A percentile compares a stretch with the other conserved stretches of the same genome.
These are phyloP conservation scores for Leccinum barrowsii DNA, from an alignment of 768 basidiomycete genomes.

Conservation along the genomic window DNA sequence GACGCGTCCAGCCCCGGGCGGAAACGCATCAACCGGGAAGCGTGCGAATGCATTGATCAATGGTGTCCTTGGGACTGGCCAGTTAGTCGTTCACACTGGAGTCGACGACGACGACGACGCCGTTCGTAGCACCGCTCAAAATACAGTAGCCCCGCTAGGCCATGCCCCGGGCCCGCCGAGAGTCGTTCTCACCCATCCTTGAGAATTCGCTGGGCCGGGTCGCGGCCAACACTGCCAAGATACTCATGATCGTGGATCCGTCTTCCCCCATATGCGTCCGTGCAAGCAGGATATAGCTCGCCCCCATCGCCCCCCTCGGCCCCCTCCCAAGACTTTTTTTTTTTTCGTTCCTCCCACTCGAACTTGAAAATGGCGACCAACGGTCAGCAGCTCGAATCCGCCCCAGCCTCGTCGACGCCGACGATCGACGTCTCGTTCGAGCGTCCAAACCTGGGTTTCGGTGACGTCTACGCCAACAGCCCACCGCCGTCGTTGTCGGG, in stretches of 20 bases:
- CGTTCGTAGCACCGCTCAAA: background rate
- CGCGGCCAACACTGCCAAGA: background rate
- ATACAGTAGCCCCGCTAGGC: background rate
- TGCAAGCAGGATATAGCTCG: background rate
- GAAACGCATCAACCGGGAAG: background rate
- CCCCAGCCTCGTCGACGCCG: slow-evolving; percentile 13
- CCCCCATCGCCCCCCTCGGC: background rate
- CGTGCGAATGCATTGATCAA: background rate
- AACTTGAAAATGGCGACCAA: background rate
- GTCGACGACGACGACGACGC: background rate
- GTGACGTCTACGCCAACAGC: background rate
- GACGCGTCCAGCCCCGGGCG: background rate
- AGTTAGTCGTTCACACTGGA: background rate
- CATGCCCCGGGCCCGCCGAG: background rate
- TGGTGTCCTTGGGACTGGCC: background rate
- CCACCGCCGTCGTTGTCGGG: background rate
- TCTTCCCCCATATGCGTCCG: background rate
- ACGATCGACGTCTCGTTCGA: slow-evolving; percentile 20
- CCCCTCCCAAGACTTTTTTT: background rate
- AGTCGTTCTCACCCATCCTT: background rate
- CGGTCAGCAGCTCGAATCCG: background rate
- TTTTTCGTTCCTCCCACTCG: background rate
- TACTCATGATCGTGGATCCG: slow-evolving; percentile 2
- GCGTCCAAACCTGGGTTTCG: background rate
- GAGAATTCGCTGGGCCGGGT: background rate